Percentiles rank a stretch among this genome's conserved stretches.
These are phyloP conservation scores for Aureobasidium sp. DNA, from an alignment of 2,329 filamentous ascomycete genomes.

Conservation along the genomic window DNA sequence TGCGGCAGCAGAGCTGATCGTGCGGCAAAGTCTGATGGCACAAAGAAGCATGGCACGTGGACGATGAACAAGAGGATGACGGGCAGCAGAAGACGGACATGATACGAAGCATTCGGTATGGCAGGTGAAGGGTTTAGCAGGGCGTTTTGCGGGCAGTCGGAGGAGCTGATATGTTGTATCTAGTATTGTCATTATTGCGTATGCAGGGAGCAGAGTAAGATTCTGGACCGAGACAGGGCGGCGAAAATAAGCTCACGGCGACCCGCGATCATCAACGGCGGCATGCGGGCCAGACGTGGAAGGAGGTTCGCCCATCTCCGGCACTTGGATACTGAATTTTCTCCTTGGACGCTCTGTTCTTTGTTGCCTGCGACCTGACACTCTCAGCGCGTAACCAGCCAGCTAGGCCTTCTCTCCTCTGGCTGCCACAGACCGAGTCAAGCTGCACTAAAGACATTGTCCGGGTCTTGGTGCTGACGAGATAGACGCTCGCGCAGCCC, in stretches of 20 bases:
- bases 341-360: not conserved
- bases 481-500: not conserved
- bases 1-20: slow-evolving; percentile 87
- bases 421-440: not conserved
- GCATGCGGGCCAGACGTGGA: not conserved
- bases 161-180: not conserved
- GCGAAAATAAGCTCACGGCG: slow-evolving; percentile 3
- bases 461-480: no score
- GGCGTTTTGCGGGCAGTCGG: not conserved
- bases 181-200: not conserved
- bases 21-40: slow-evolving; percentile 78
- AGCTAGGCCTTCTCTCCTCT: not conserved
- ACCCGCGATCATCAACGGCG: not conserved
- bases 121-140: slow-evolving; percentile 2
- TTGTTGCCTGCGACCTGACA: not conserved
- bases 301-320: not conserved
- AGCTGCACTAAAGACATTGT: not conserved
- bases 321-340: not conserved
- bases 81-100: not conserved
- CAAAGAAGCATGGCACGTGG: slow-evolving; percentile 16
- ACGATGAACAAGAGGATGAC: not conserved
- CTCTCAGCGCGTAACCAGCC: not conserved
- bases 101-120: not conserved
- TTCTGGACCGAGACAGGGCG: no score
- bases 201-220: not conserved